Percentiles rank a stretch among this genome's conserved stretches.
phyloP scores from a whole-genome alignment of 2,329 filamentous ascomycete genomes.

The Nannizziopsis arthrosporioides region DNA sequence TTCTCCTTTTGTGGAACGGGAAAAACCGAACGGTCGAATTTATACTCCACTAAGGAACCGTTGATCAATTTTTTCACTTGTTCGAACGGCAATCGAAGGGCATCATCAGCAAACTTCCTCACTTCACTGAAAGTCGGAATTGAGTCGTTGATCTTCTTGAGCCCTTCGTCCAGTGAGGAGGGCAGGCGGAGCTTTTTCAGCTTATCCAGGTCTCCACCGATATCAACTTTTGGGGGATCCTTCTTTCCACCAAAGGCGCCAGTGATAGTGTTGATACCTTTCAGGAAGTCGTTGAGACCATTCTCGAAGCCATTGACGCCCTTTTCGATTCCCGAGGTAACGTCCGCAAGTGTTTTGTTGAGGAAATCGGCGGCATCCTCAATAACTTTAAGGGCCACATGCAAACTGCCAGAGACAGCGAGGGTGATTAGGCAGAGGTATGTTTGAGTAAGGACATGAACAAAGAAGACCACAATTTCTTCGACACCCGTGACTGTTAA shows the following conservation, averaged over 20 bases:
- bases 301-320: conserved; percentile 40
- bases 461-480: conserved; percentile 78
- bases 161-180: conserved; percentile 53
- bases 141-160: conserved; percentile 61
- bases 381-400: conserved; percentile 52
- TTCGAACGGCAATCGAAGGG: conserved; percentile 70
- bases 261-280: conserved; percentile 46
- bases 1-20: conserved; percentile 72
- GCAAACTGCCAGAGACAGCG: conserved; percentile 65
- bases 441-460: conserved; percentile 81
- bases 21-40: conserved; percentile 65
- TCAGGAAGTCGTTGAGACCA: conserved; percentile 42
- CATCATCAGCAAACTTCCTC: conserved; percentile 64
- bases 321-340: conserved; percentile 38
- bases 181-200: conserved; percentile 61
- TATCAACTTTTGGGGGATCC: conserved; percentile 47
- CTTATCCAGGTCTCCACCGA: conserved; percentile 52
- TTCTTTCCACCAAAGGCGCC: conserved; percentile 37
- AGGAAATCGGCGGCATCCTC: conserved; percentile 50
- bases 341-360: conserved; percentile 41
- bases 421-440: conserved; percentile 84
- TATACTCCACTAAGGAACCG: conserved; percentile 57
- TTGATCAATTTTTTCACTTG: conserved; percentile 64
- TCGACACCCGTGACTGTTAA: conserved; percentile 74
- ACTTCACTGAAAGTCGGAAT: conserved; percentile 77